phyloP scores from a whole-genome alignment of 148 eudicot genomes.

The Heliamphora exappendiculata region DNA sequence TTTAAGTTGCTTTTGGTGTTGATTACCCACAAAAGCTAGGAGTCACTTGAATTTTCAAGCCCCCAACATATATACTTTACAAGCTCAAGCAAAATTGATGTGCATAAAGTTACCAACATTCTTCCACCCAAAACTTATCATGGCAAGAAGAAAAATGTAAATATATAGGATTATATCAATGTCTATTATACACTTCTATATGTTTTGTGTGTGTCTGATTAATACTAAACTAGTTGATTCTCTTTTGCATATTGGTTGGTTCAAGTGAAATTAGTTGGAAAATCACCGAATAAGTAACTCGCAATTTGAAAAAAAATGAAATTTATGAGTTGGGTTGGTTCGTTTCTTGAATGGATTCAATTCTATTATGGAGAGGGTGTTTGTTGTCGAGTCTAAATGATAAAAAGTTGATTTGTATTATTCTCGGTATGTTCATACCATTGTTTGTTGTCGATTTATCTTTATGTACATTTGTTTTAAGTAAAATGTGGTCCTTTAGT shows the following conservation, averaged over 20 bases:
- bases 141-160: not conserved
- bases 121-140: not conserved
- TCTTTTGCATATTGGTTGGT: not conserved
- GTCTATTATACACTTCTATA: not conserved
- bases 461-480: too few species aligned
- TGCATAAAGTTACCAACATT: not conserved
- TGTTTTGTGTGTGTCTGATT: not conserved
- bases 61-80: not conserved
- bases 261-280: not conserved
- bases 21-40: not conserved
- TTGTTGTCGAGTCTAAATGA: too few species aligned
- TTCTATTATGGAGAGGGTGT: too few species aligned
- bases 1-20: conserved; percentile 44
- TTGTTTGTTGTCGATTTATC: too few species aligned
- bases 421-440: too few species aligned
- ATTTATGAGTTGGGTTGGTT: too few species aligned
- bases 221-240: not conserved
- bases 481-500: too few species aligned
- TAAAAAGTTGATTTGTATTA: too few species aligned
- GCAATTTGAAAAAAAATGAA: too few species aligned
- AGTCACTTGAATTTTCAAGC: not conserved
- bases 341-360: too few species aligned
- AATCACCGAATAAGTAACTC: too few species aligned
- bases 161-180: not conserved
- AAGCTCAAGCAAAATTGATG: not conserved